A percentile compares a stretch with the other conserved stretches of the same genome.
phyloP scores from a whole-genome alignment of 1,139 yeast species.

The Pichia sp. region DNA sequence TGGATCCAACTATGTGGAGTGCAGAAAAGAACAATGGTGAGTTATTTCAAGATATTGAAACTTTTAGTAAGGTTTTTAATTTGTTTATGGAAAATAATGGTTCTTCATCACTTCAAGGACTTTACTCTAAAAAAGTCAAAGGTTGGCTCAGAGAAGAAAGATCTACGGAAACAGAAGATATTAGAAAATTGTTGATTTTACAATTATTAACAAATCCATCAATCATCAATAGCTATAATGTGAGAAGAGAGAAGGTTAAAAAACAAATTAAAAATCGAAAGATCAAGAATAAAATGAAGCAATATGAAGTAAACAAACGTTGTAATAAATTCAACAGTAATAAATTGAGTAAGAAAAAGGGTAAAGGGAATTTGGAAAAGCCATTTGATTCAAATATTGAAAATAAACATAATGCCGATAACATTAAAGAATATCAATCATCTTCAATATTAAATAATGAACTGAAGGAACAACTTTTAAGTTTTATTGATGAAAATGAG shows the following conservation, averaged over 20 bases:
- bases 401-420: neutral
- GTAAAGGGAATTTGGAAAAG: neutral
- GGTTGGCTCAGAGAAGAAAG: slow-evolving; percentile 5
- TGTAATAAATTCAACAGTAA: neutral
- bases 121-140: slow-evolving; percentile 11
- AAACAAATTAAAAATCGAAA: neutral
- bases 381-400: neutral
- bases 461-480: slow-evolving; percentile 16
- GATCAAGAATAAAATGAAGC: neutral
- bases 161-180: slow-evolving; percentile 11
- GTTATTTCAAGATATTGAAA: slow-evolving; percentile 24
- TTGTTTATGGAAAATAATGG: slow-evolving; percentile 14
- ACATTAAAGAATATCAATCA: slow-evolving; percentile 1
- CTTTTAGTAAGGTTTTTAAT: slow-evolving; percentile 20
- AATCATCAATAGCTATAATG: slow-evolving; percentile 8
- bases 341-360: neutral
- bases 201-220: slow-evolving; percentile 24
- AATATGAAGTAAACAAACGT: neutral
- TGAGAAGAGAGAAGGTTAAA: neutral
- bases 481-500: slow-evolving; percentile 20
- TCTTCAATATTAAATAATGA: neutral
- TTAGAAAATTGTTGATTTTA: slow-evolving; percentile 22
- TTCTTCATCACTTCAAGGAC: neutral
- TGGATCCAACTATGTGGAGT: slow-evolving; percentile 29
- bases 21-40: slow-evolving; percentile 29